Base-by-base conservation (phyloP, 176 grass and related monocot species). In the Raddia distichophylla region DNA sequence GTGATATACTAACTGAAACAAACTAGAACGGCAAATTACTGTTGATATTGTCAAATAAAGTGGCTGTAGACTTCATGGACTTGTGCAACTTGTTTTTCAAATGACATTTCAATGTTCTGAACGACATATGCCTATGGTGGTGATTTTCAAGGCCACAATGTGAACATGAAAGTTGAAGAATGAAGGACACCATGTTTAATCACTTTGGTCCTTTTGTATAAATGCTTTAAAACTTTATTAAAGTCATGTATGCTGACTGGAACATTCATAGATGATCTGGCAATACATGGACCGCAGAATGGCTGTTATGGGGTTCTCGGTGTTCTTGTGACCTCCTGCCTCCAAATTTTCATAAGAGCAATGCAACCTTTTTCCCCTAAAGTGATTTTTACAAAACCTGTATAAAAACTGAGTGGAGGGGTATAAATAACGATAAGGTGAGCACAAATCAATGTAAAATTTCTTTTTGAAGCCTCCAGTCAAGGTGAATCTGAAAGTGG, bases 41-140 rank as follows among this genome's bases (percentile, higher is more conserved):
- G 35, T 19, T 73, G 27, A 35, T 76, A 12, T 6, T 2, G 13
- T 85, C 87, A 82, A 85, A 85, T 64, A 69, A 72, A 86, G 83
- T n/a, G n/a, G 82, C 32, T 82, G n/a, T 33, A 71, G 71, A 77
- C 60, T 51, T 63, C 7, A 33, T 72, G 27, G 58, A 72, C 82
- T 40, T 57, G 40, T 43, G 10, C 65, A 72, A 45, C 43, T 78
- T 71, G 18, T 57, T 53, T 17, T 64, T 1, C 71, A 35, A 79
- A 55, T 73, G 59, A 63, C 13, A 71, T 22, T 50, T 15, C 40
- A 43, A 22, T 67, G 17, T 16, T 64, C 11, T 55, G 16, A 80
- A 34, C 42, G 19, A 8, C 68, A 66, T 19, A 37, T 73, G n/a
- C 57, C 58, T 53, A 22, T 44, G 47, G 3, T 51, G 5, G 46